phyloP scores from a whole-genome alignment of 2,329 filamentous ascomycete species.

The Neonectria ditissima region DNA sequence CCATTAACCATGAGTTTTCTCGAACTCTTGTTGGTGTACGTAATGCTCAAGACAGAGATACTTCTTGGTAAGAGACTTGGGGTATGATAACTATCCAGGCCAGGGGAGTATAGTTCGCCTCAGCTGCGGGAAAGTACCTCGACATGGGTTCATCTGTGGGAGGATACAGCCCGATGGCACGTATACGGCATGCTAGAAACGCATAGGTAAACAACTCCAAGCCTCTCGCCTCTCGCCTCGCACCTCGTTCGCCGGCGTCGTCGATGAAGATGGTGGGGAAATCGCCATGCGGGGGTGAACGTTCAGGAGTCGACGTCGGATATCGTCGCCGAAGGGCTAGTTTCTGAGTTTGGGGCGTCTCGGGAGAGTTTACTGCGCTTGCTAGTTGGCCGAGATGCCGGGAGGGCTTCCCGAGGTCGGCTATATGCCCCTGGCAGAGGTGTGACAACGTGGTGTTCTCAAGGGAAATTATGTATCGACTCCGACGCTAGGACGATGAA shows the following conservation, averaged over 20 bases:
- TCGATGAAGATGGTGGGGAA: not conserved
- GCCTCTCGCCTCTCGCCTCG: not conserved
- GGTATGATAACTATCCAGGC: too few relatives aligned
- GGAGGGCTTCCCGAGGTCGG: slow-evolving; percentile 7
- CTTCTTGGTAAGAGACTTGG: too few relatives aligned
- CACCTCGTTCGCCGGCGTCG: not conserved
- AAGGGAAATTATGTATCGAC: not conserved
- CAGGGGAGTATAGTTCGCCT: not conserved
- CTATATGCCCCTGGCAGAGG: not conserved
- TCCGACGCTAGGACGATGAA: not conserved
- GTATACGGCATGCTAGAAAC: not conserved
- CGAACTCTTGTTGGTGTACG: too few relatives aligned
- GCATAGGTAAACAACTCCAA: not conserved
- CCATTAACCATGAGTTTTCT: too few relatives aligned
- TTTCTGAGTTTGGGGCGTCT: not conserved
- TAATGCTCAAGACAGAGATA: not conserved
- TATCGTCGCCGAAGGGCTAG: slow-evolving; percentile 4
- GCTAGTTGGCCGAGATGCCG: not conserved
- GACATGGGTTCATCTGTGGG: not conserved
- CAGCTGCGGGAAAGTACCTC: not conserved
- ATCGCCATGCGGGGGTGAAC: not conserved
- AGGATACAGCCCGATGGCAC: not conserved
- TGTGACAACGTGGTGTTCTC: not conserved
- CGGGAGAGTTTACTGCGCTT: not conserved
- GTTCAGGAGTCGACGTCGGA: not conserved